These are phyloP conservation scores for Trichoderma polysporum DNA, from an alignment of 2,329 filamentous ascomycete species.

Conservation along the genomic window DNA sequence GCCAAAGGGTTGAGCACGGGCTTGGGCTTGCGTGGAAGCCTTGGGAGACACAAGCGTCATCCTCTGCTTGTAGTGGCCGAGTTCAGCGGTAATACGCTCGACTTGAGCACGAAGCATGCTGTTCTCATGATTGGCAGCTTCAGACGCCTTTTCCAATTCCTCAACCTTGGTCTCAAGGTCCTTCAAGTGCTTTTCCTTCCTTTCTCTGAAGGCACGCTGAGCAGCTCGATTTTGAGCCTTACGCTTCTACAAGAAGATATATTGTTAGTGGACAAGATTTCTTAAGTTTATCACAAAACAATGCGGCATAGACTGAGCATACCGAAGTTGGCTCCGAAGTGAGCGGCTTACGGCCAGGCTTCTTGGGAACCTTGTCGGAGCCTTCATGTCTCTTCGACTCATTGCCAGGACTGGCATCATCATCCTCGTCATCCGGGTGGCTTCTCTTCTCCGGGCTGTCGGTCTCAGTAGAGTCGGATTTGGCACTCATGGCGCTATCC, in stretches of 20 bases:
- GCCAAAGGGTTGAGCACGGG: constrained; percentile 41
- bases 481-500: constrained; percentile 41
- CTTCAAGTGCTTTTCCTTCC: constrained; percentile 88
- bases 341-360: constrained; percentile 91
- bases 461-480: constrained; percentile 59
- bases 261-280: constrained; percentile 11
- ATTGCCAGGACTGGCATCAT: constrained; percentile 51
- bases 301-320: constrained; percentile 45
- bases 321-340: constrained; percentile 95
- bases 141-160: constrained; percentile 77
- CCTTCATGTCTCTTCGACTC: constrained; percentile 73
- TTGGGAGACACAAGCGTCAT: constrained; percentile 57
- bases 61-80: constrained; percentile 88
- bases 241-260: constrained; percentile 63
- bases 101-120: constrained; percentile 79
- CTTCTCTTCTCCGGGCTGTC: constrained; percentile 67
- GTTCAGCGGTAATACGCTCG: constrained; percentile 78
- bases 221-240: constrained; percentile 95
- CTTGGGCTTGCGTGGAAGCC: constrained; percentile 41
- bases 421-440: constrained; percentile 68
- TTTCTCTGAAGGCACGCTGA: constrained; percentile 88
- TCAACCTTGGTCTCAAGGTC: constrained; percentile 78
- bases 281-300: constrained; percentile 4
- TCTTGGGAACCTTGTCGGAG: constrained; percentile 86
- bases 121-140: constrained; percentile 83